Conservation (phyloP, 106 monocot species). For the Allium fistulosum region DNA sequence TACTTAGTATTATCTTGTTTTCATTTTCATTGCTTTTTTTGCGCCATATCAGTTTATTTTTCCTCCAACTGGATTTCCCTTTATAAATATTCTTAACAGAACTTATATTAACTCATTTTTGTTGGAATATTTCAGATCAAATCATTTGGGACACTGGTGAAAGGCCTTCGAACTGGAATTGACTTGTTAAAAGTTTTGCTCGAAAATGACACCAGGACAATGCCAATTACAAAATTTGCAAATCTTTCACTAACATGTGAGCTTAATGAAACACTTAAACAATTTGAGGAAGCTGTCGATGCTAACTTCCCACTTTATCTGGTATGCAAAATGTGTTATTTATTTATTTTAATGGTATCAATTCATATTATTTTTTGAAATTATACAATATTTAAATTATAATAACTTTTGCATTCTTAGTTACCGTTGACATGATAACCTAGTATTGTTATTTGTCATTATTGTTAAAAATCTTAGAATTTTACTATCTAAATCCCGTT, state of each 20-base stretch:
- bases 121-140: slow-evolving; percentile 43
- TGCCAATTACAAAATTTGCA: slow-evolving; percentile 38
- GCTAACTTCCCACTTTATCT: slow-evolving; percentile 62
- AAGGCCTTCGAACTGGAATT: slow-evolving; percentile 65
- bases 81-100: no score
- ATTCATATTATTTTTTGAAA: no score
- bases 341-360: not conserved
- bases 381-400: no score
- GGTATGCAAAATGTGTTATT: slow-evolving; percentile 25
- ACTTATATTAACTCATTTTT: no score
- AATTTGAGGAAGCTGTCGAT: slow-evolving; percentile 65
- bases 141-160: slow-evolving; percentile 71
- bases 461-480: no score
- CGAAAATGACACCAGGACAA: slow-evolving; percentile 33
- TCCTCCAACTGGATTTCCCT: no score
- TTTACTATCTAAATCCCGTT: no score
- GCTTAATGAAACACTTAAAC: slow-evolving; percentile 44
- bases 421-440: no score
- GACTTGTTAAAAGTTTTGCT: slow-evolving; percentile 53
- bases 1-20: not conserved
- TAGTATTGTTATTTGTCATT: no score
- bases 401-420: no score
- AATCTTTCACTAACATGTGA: slow-evolving; percentile 37
- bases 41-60: not conserved
- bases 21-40: not conserved